Base-by-base conservation (phyloP, 352 stramenopile species). In the Phytophthora agathidicida region DNA sequence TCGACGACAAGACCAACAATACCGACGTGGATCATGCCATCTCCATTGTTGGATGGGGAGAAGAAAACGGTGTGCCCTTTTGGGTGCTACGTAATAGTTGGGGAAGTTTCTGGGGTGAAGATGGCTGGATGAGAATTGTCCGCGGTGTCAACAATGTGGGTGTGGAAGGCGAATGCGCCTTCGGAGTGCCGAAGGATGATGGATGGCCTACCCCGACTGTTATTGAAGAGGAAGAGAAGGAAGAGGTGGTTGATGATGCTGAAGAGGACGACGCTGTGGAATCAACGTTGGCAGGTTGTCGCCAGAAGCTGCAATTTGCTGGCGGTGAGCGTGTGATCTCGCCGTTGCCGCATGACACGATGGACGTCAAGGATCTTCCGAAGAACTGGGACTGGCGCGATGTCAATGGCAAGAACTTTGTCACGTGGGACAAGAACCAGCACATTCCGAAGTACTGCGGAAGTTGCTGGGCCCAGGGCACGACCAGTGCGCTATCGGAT, bases 361-460 rank as follows among this genome's bases (percentile, higher is more conserved):
- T 98, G 35, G 68, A 90, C 30, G 39, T 80, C 0, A 65, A 73
- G 5, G 77, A 96, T n/a, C 60, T 99, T 7, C 97, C 97, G 3
- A 91, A 96, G 53, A 61, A 44, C 14, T 99, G 98, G 81, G 92
- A 96, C 70, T 99, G 96, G 96, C 87, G 92, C 38, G 91, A 98
- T 63, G 74, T 99, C 1, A 80, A 97, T 60, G 96, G 96, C 41
- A 91, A 83, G 60, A 97, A 89, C 73, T 99, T 96, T 68, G 82
- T 98, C 16, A 99, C 96, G n/a, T 98, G 96, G 81, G 94, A 96
- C 69, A 96, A 98, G 64, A 99, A 99, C 77, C 97, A 99, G 71
- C 97, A 99, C 73, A 98, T 99, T 51, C 97, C 97, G 22, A 68
- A 87, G 37, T 97, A 97, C 71, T 97, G 92, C 46, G 89, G 89